Evolutionary conservation across 2,329 filamentous ascomycete species (phyloP), one percentile per base, ranked within the genome.

Genomic region (Cercospora beticola): DNA sequence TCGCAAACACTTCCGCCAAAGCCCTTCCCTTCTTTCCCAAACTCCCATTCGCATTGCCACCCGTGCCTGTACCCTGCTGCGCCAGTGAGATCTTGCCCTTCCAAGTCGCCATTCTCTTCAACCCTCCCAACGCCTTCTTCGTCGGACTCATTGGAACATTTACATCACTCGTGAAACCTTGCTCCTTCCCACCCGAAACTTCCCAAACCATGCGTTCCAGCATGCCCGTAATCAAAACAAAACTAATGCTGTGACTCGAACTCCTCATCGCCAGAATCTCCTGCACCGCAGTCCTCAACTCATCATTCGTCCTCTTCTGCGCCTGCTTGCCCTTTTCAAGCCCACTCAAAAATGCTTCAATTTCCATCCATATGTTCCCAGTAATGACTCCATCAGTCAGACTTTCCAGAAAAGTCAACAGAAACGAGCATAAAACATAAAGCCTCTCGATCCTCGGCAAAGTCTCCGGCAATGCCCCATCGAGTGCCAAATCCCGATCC

Each of bases 161-260:
- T 12, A n/a, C 23, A 36, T n/a, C 26, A 23, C 52, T 76, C 23
- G 73, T 46, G 68, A 14, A 69, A 72, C 36, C 75, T 60, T 75
- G 16, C 30, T 57, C 59, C 26, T 49, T 31, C 36, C 57, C 43
- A 28, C 60, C 63, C 18, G 57, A 61, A 18, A 66, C 79, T 74
- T 90, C 88, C 36, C 82, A 82, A 30, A 84, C 81, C 43, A 90
- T 83, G 10, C 85, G 84, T 23, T 85, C 84, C 10, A 97, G 84
- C 80, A 93, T 94, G 8, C 92, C 89, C 0, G 90, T 92, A 16
- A 97, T 82, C 72, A 97, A 93, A 2, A 97, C 91, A 76, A 97
- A 97, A 0, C 91, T 91, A 65, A 97, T 94, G 76, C 93, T 95
- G 80, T 97, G 91, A 61, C 90, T 90, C 0, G 93, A 91, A 0